Evolutionary conservation across 2,329 filamentous ascomycete species (phyloP), one percentile per base, ranked within the genome.

Genomic region (Ceratocystis albifundus): DNA sequence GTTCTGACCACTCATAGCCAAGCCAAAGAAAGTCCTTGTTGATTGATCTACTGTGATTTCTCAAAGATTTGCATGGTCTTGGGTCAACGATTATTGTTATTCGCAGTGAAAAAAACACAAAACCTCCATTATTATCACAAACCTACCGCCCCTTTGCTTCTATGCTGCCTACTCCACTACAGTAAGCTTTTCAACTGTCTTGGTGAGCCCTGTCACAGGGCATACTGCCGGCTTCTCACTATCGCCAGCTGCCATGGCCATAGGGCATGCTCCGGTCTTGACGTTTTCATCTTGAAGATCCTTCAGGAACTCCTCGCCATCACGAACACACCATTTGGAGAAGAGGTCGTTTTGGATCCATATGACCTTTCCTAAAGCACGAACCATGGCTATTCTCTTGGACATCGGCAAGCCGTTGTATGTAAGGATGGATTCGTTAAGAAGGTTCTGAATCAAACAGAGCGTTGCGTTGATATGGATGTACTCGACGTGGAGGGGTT

Each of bases 331-430:
- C 86, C 88, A 92, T 74, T 88, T 88, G n/a, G 88, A 87, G 74
- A 93, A 89, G 36, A 93, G 79, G 74, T 93, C 89, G 73, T 93
- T 93, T 75, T 93, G 89, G 70, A 93, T 91, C 88, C 89, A 93
- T 70, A 93, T 86, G 30, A 93, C 85, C 74, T 94, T 93, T 69
- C 84, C 84, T 25, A 93, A 78, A 0, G 89, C 89, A 73, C 87
- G 88, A 61, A 92, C 81, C 3, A 93, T 80, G 25, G 83, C 86
- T 20, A 88, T 85, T 76, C 92, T 92, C 75, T 82, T 82, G 67
- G 80, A 78, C 71, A 89, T 79, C 46, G 81, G 79, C 46, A 94
- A 78, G 2, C 82, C 81, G 0, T 88, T 88, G 71, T 90, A 82
- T 2, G 82, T 86, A 62, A 93, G 80, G 64, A 93, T 85, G 17